A percentile compares a stretch with the other conserved stretches of the same genome.
Conservation (phyloP, 129 eudicot species). For the Escallonia rubra region DNA sequence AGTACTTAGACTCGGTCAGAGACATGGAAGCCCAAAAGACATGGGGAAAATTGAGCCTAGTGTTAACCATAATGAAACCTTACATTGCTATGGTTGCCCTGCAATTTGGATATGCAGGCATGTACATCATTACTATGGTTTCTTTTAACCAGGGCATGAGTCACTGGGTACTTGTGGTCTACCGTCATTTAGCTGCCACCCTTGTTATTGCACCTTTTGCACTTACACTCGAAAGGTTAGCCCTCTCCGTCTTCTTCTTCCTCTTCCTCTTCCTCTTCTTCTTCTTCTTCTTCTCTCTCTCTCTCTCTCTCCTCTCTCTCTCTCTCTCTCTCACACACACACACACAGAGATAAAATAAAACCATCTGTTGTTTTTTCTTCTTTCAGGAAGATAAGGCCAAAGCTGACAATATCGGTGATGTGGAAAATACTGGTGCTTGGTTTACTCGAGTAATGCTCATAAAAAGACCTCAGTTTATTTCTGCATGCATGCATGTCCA, state of each 20-base stretch:
- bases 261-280: neutral
- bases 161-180: slow-evolving; percentile 75
- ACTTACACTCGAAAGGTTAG: slow-evolving; percentile 2
- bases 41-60: slow-evolving; percentile 3
- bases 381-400: slow-evolving; percentile 29
- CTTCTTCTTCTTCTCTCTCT: neutral
- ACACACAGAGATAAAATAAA: too few relatives aligned
- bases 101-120: slow-evolving; percentile 92
- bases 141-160: slow-evolving; percentile 73
- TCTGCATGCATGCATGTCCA: neutral
- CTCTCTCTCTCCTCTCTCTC: neutral
- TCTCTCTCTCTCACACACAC: neutral
- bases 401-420: slow-evolving; percentile 26
- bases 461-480: neutral
- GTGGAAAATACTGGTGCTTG: slow-evolving; percentile 22
- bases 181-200: slow-evolving; percentile 77
- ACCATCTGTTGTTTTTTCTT: neutral
- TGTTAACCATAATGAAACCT: slow-evolving; percentile 48
- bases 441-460: slow-evolving; percentile 29
- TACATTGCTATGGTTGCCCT: slow-evolving; percentile 68
- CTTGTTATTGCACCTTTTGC: slow-evolving; percentile 71
- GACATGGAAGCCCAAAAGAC: slow-evolving; percentile 26
- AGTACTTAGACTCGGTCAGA: neutral
- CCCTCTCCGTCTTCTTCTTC: neutral
- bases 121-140: slow-evolving; percentile 65